Evolutionary conservation across 306 rosid genomes (phyloP).

Genomic region (Quercus aquifolioides): DNA sequence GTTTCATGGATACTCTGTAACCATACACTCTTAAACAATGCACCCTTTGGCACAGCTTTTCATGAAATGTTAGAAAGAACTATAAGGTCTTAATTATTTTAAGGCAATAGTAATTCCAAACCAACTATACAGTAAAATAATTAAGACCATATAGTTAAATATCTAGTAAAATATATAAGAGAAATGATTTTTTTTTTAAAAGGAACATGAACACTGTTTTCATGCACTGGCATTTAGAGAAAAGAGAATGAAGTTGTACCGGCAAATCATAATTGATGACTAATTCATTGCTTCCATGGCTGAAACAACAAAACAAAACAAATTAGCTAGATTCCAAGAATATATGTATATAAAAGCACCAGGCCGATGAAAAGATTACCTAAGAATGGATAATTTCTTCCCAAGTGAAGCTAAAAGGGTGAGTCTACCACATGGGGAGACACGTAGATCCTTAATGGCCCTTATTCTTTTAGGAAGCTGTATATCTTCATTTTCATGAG

Average conservation of each 20-base stretch:
- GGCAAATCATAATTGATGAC: conserved; percentile 5
- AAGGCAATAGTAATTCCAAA: too few relatives aligned
- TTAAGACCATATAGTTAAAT: too few relatives aligned
- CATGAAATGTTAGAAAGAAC: too few relatives aligned
- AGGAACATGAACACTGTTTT: too few relatives aligned
- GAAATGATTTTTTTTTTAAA: too few relatives aligned
- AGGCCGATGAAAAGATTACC: neutral
- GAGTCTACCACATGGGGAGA: conserved; percentile 18
- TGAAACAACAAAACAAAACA: conserved; percentile 2
- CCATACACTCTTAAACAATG: too few relatives aligned
- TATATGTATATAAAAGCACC: neutral
- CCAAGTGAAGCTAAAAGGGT: conserved; percentile 21
- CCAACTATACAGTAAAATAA: too few relatives aligned
- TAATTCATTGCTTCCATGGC: conserved; percentile 11
- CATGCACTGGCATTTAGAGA: neutral
- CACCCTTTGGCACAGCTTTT: too few relatives aligned
- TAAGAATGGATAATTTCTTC: conserved; percentile 16
- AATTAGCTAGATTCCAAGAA: neutral
- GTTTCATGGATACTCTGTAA: too few relatives aligned
- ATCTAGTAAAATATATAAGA: too few relatives aligned
- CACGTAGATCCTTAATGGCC: conserved; percentile 10
- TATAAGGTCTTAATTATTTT: too few relatives aligned
- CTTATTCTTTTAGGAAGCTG: conserved; percentile 3
- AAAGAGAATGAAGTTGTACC: neutral
- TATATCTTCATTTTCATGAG: conserved; percentile 12